Evolutionary conservation across 345 rosid species (phyloP), one percentile per base, ranked within the genome.

Genomic region (Bruguiera gymnorhiza): DNA sequence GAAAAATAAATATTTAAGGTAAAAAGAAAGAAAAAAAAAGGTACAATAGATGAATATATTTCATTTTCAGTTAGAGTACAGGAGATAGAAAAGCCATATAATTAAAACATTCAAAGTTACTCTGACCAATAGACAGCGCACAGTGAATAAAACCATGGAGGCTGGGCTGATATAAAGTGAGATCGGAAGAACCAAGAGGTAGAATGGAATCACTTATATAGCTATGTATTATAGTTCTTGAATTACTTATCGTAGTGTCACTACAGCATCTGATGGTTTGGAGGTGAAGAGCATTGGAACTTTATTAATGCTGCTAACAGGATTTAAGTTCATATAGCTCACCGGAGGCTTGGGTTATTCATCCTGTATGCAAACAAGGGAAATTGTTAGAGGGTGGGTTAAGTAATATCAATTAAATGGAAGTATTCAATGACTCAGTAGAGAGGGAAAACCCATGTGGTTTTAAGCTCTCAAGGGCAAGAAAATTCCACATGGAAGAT

Each of bases 341-440:
- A 69, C 32, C 62, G 71, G 58, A 80, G 68, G 84, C 79, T 81
- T 79, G 80, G 53, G 80, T 84, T 88, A 82, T 73, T 86, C 94
- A 85, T 86, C 67, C 60, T 21, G 23, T 66, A 15, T 26, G 34
- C 50, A 11, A 34, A 36, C 36, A 23, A 61, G 60, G 57, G 30
- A 50, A 8, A 62, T n/a, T 21, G 16, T 54, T 8, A 54, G 27
- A n/a, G 13, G 5, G 23, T 54, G 13, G 5, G 23, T 54, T 21
- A 54, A n/a, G 58, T n/a, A 7, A 26, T n/a, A n/a, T 54, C 4
- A 54, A 54, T 5, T 11, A 8, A 13, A n/a, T 54, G 26, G 23
- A 21, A 54, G 13, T 23, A n/a, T 7, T 26, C 8, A 54, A 7
- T n/a, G 23, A 21, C 13, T 8, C 8, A 24, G 21, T 23, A 9